A percentile compares a stretch with the other conserved stretches of the same genome.
Conservation (phyloP, 257 asterid species). For the Capsicum pubescens region DNA sequence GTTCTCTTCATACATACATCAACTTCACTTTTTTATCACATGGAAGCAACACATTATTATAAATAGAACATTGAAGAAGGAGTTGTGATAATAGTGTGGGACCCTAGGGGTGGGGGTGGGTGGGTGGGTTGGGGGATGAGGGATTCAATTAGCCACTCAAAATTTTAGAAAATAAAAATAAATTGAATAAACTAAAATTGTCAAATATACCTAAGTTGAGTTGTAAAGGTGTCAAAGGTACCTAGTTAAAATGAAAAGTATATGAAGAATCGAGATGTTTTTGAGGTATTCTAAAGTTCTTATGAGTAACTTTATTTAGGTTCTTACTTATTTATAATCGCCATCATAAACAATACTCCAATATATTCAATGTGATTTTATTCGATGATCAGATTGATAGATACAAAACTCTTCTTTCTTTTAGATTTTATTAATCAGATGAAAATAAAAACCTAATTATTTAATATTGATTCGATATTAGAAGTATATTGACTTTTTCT, state of each 20-base stretch:
- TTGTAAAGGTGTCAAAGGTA: not conserved
- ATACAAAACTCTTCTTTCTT: too few species aligned
- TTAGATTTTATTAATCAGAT: too few species aligned
- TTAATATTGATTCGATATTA: too few species aligned
- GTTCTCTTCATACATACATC: slow-evolving; percentile 29
- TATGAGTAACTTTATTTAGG: not conserved
- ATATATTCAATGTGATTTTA: too few species aligned
- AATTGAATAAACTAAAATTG: not conserved
- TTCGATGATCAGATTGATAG: not conserved
- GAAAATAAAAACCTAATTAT: too few species aligned
- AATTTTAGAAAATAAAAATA: not conserved
- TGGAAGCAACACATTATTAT: not conserved
- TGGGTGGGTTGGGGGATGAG: not conserved
- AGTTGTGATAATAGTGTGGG: not conserved
- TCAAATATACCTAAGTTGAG: not conserved
- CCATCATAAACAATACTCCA: too few species aligned
- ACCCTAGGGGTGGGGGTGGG: not conserved
- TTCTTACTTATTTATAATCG: not conserved
- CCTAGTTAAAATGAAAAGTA: not conserved
- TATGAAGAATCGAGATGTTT: not conserved
- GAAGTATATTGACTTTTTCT: not conserved
- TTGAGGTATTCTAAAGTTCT: not conserved
- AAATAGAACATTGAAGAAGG: not conserved
- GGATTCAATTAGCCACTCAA: not conserved
- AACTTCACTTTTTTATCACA: slow-evolving; percentile 10